A percentile compares a stretch with the other conserved stretches of the same genome.
Evolutionary conservation across 73 alveolate genomes (phyloP).

Genomic region (Paraurostyla sp.): DNA sequence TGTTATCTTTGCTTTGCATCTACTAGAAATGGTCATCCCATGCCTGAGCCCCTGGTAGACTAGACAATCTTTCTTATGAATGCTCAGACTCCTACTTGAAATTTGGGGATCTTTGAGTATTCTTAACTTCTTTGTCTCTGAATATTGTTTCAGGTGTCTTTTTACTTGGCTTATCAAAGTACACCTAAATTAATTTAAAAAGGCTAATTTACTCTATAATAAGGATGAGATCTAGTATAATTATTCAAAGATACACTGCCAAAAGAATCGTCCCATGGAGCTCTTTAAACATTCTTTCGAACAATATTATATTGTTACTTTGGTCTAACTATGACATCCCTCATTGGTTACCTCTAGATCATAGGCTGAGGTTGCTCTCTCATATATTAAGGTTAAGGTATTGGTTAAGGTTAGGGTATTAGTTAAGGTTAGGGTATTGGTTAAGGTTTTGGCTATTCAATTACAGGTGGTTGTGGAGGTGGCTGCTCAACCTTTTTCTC

Average conservation of each 20-base stretch:
- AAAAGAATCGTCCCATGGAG: constrained; percentile 1
- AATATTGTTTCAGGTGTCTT: neutral
- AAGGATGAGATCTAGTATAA: neutral
- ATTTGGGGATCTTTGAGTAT: neutral
- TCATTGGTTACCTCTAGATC: no score
- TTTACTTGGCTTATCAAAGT: constrained; percentile 9
- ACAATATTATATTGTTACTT: no score
- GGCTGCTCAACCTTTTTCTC: no score
- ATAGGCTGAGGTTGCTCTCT: no score
- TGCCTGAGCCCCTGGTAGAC: neutral
- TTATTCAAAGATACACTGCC: neutral
- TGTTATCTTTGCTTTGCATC: constrained; percentile 62
- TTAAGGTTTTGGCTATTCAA: no score
- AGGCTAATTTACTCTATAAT: neutral
- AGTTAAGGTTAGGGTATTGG: no score
- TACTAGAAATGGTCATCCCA: constrained; percentile 58
- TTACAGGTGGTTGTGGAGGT: no score
- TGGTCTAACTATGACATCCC: no score
- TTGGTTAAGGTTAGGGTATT: no score
- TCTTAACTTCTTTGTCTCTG: neutral
- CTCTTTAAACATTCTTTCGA: no score
- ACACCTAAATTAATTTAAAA: neutral
- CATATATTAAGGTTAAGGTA: no score
- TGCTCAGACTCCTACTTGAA: neutral
- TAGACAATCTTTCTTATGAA: neutral